Evolutionary conservation across 179 eudicot species (phyloP).

Genomic region (Dionaea muscipula): DNA sequence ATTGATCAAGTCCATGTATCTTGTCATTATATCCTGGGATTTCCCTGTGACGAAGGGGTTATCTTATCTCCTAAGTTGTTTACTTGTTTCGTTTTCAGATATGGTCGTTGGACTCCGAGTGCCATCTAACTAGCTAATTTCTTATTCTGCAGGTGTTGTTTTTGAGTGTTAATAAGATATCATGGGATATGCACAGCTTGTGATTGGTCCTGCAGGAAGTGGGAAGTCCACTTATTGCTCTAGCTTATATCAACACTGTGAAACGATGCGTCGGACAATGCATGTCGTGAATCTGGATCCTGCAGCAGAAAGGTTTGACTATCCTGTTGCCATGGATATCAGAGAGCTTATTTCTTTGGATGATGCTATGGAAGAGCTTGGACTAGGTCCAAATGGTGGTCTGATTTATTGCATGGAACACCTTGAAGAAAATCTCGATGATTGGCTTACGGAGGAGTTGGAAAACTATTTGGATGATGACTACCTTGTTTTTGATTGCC

Average conservation of each 20-base stretch:
- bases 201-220: constrained; percentile 91
- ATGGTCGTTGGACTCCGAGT: too few species aligned
- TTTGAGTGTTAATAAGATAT: constrained; percentile 3
- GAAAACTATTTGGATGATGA: constrained; percentile 84
- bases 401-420: constrained; percentile 94
- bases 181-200: constrained; percentile 86
- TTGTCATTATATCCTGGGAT: too few species aligned
- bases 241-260: constrained; percentile 66
- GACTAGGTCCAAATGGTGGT: constrained; percentile 88
- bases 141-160: neutral
- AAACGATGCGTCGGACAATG: constrained; percentile 51
- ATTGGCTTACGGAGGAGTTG: constrained; percentile 77
- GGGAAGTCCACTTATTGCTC: constrained; percentile 97
- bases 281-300: constrained; percentile 83
- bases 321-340: constrained; percentile 89
- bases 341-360: constrained; percentile 75
- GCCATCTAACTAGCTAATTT: too few species aligned
- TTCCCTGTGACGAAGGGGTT: too few species aligned
- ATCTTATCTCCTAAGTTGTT: too few species aligned
- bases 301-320: constrained; percentile 90
- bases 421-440: constrained; percentile 83
- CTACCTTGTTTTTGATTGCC: constrained; percentile 85
- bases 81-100: too few species aligned
- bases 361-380: constrained; percentile 93
- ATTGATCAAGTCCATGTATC: too few species aligned